Evolutionary conservation across 176 grass and related monocot species (phyloP).

Genomic region (Oryza officinalis): DNA sequence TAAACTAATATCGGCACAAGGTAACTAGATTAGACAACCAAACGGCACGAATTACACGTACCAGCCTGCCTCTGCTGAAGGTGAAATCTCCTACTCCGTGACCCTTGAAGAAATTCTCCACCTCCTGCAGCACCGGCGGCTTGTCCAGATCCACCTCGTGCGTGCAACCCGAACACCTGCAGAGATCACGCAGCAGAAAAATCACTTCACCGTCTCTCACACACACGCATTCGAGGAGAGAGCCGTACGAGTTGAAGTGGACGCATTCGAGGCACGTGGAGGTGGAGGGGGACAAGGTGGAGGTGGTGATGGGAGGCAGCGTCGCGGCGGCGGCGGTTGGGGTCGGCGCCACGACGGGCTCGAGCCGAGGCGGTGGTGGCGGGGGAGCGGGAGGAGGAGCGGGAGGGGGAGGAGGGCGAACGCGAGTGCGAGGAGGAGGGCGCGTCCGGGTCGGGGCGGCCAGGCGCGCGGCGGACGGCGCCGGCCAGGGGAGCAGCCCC

Average conservation of each 20-base stretch:
- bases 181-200: neutral
- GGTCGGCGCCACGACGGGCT: conserved; percentile 32
- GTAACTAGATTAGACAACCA: neutral
- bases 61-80: conserved; percentile 79
- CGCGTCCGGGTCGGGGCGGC: conserved; percentile 11
- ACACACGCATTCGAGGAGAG: neutral
- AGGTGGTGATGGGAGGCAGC: neutral
- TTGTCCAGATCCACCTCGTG: conserved; percentile 75
- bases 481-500: conserved; percentile 36
- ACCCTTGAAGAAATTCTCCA: conserved; percentile 57
- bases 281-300: neutral
- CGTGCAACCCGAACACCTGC: conserved; percentile 81
- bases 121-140: conserved; percentile 70
- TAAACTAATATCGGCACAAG: neutral
- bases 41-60: conserved; percentile 13
- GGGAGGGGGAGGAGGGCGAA: conserved; percentile 36
- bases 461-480: conserved; percentile 39
- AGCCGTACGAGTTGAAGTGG: conserved; percentile 77
- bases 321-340: neutral
- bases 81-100: conserved; percentile 74
- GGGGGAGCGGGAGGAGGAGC: conserved; percentile 23
- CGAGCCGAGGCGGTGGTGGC: conserved; percentile 27
- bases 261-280: conserved; percentile 65
- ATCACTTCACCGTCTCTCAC: conserved; percentile 15
- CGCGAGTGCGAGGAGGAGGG: conserved; percentile 36